phyloP scores from a whole-genome alignment of 139 green algal species.

The Picocystis salinarum region DNA sequence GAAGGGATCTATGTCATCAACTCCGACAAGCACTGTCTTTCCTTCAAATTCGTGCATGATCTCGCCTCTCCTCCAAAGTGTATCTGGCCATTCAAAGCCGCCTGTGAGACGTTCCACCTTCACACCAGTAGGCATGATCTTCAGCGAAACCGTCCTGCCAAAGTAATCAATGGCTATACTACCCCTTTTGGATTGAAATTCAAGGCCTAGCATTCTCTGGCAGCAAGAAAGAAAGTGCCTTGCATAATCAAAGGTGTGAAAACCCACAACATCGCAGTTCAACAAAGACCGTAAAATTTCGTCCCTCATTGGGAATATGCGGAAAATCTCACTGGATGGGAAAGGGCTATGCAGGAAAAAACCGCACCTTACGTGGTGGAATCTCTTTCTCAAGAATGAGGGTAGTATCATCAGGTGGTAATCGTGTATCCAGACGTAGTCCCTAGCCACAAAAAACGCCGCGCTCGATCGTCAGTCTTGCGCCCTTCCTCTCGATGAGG shows the following conservation, averaged over 20 bases:
- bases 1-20: conserved; percentile 95
- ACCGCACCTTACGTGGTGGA: conserved; percentile 33
- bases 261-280: conserved; percentile 87
- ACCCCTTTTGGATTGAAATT: conserved; percentile 67
- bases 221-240: conserved; percentile 93
- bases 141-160: conserved; percentile 77
- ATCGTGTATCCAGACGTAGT: conserved; percentile 98
- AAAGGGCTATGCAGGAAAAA: conserved; percentile 97
- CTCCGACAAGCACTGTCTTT: conserved; percentile 59
- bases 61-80: conserved; percentile 75
- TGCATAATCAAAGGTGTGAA: conserved; percentile 98
- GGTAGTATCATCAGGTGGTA: conserved; percentile 97
- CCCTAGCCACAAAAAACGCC: conserved; percentile 17
- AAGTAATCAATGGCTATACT: conserved; percentile 92
- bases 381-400: conserved; percentile 53
- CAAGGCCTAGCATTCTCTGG: conserved; percentile 83
- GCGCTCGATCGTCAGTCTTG: too few species aligned
- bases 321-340: conserved; percentile 90
- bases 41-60: conserved; percentile 46
- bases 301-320: conserved; percentile 79
- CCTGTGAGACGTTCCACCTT: conserved; percentile 60
- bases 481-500: too few species aligned
- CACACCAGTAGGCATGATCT: conserved; percentile 93
- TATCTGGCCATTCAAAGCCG: conserved; percentile 66
- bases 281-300: conserved; percentile 83